Evolutionary conservation across 1,284 basidiomycete genomes (phyloP).

Genomic region (Microstroma glucosiphilum): DNA sequence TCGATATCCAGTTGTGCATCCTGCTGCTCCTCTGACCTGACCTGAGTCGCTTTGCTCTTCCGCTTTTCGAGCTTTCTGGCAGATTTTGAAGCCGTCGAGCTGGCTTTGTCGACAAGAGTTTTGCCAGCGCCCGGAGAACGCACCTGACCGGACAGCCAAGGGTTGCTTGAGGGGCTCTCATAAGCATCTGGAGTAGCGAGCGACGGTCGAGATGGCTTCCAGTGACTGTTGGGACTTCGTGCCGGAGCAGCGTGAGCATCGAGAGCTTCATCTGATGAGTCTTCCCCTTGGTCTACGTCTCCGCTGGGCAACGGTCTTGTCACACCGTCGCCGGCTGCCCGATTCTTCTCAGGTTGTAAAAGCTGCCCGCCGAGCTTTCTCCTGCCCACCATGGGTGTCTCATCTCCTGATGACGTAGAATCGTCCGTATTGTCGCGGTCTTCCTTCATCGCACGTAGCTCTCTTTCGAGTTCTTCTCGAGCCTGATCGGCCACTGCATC

Average conservation of each 20-base stretch:
- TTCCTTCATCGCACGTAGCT: constrained; percentile 22
- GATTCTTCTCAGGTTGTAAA: neutral
- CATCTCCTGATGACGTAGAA: neutral
- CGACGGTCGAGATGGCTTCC: too few species aligned
- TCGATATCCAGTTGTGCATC: constrained; percentile 25
- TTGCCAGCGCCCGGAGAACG: constrained; percentile 10
- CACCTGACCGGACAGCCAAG: neutral
- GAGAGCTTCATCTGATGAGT: too few species aligned
- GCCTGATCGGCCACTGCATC: constrained; percentile 25
- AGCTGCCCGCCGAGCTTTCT: neutral
- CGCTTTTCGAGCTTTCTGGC: constrained; percentile 23
- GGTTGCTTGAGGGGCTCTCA: too few species aligned
- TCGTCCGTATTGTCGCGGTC: constrained; percentile 19
- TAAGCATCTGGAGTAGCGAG: too few species aligned
- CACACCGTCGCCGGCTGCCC: too few species aligned
- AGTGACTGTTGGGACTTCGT: too few species aligned
- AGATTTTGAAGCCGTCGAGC: constrained; percentile 19
- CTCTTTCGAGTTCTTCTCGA: constrained; percentile 28
- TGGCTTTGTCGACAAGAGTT: constrained; percentile 16
- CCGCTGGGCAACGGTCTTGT: too few species aligned
- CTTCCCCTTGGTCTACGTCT: too few species aligned
- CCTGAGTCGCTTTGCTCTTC: constrained; percentile 17
- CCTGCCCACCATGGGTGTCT: neutral
- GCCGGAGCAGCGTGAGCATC: too few species aligned
- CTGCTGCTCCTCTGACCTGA: constrained; percentile 17